phyloP scores from a whole-genome alignment of 805 yeast species.

The Metschnikowia vanudenii region DNA sequence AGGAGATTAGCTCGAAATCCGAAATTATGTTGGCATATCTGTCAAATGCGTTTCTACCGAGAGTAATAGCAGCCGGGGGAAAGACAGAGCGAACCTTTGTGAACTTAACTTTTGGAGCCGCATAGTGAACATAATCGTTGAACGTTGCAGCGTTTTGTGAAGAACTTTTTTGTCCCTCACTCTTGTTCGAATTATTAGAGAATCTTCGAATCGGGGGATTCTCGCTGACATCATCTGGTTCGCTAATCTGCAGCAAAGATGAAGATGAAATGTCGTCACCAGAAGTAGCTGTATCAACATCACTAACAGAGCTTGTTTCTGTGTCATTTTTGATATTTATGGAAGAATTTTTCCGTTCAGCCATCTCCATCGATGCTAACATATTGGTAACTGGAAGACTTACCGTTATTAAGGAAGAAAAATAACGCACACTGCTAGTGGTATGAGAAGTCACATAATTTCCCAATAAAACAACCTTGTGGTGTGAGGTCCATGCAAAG shows the following conservation, averaged over 20 bases:
- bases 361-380: slow-evolving; percentile 43
- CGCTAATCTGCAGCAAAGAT: slow-evolving; percentile 16
- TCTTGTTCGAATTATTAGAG: slow-evolving; percentile 21
- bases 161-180: slow-evolving; percentile 20
- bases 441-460: slow-evolving; percentile 44
- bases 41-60: slow-evolving; percentile 73
- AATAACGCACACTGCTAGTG: slow-evolving; percentile 47
- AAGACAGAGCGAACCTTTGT: slow-evolving; percentile 68
- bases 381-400: slow-evolving; percentile 56
- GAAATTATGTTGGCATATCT: slow-evolving; percentile 61
- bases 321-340: slow-evolving; percentile 1
- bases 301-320: slow-evolving; percentile 14
- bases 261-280: slow-evolving; percentile 15
- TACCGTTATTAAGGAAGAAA: slow-evolving; percentile 48
- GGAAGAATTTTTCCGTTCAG: slow-evolving; percentile 21
- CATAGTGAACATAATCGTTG: slow-evolving; percentile 70
- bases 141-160: slow-evolving; percentile 39
- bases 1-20: slow-evolving; percentile 68
- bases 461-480: slow-evolving; percentile 64
- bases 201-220: slow-evolving; percentile 17
- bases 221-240: slow-evolving; percentile 22
- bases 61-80: slow-evolving; percentile 73
- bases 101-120: slow-evolving; percentile 67
- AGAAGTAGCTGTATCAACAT: slow-evolving; percentile 13
- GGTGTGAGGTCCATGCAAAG: slow-evolving; percentile 76